Percentiles rank a stretch among this genome's conserved stretches.
Evolutionary conservation across 2,329 filamentous ascomycete species (phyloP).

Genomic region (Colletotrichum eleusines): DNA sequence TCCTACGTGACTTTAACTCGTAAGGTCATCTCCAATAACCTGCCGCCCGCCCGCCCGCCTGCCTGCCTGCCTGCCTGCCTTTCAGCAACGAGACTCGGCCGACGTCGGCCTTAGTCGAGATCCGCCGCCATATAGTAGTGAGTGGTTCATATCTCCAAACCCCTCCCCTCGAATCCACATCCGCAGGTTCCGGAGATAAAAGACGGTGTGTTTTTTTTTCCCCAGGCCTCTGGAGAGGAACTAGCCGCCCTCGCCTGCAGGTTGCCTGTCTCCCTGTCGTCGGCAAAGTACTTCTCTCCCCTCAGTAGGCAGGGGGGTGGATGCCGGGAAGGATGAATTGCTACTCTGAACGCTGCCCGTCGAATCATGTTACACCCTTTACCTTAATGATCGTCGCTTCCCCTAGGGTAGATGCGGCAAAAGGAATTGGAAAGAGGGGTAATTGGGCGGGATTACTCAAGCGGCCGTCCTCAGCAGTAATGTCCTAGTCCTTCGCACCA

Average conservation of each 20-base stretch:
- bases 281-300: not conserved
- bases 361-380: conserved; percentile 27
- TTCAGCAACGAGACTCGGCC: not conserved
- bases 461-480: not conserved
- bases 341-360: not conserved
- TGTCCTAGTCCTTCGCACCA: not conserved
- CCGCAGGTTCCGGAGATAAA: conserved; percentile 10
- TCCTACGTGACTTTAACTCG: not conserved
- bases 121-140: not conserved
- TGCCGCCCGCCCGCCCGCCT: not conserved
- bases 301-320: not conserved
- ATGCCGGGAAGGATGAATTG: conserved; percentile 5
- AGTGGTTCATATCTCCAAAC: not conserved
- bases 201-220: conserved; percentile 2
- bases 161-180: not conserved
- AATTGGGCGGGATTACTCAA: conserved; percentile 5
- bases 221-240: not conserved
- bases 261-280: not conserved
- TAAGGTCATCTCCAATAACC: not conserved
- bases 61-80: not conserved
- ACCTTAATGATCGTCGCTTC: conserved; percentile 24
- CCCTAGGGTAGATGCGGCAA: conserved; percentile 32
- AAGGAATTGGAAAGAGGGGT: not conserved
- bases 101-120: not conserved
- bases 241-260: conserved; percentile 2